A percentile compares a stretch with the other conserved stretches of the same genome.
Conservation (phyloP, 2,329 filamentous ascomycete genomes). For the Aureobasidium sp. region DNA sequence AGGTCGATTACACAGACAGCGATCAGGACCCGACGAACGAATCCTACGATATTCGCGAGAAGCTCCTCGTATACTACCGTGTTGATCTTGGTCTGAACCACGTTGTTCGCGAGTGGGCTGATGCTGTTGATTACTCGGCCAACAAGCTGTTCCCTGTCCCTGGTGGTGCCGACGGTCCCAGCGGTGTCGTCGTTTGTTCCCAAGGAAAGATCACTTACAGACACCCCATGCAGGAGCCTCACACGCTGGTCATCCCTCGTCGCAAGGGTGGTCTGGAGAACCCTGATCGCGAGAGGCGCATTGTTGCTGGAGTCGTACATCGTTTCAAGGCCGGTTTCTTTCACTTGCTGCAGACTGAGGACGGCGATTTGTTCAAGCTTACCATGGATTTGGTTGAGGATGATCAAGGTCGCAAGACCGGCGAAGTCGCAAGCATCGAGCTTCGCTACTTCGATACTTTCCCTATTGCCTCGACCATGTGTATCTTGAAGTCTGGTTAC, state of each 20-base stretch:
- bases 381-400: conserved; percentile 87
- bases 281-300: conserved; percentile 77
- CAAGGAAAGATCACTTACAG: conserved; percentile 94
- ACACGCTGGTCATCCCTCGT: conserved; percentile 82
- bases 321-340: conserved; percentile 94
- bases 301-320: conserved; percentile 92
- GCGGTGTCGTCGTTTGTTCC: conserved; percentile 88
- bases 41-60: conserved; percentile 75
- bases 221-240: conserved; percentile 89
- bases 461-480: conserved; percentile 76
- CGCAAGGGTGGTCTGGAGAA: conserved; percentile 84
- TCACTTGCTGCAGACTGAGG: conserved; percentile 90
- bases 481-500: conserved; percentile 92
- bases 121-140: conserved; percentile 82
- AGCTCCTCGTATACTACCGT: conserved; percentile 92
- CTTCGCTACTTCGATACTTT: conserved; percentile 99
- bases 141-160: conserved; percentile 92
- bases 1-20: conserved; percentile 84
- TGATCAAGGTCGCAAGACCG: conserved; percentile 66
- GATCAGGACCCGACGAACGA: conserved; percentile 86
- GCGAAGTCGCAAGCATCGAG: conserved; percentile 74
- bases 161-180: conserved; percentile 86
- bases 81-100: conserved; percentile 95
- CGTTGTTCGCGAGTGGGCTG: conserved; percentile 93
- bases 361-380: conserved; percentile 97